Evolutionary conservation across 371 early-diverging fungal genomes (phyloP), one percentile per base, ranked within the genome.

Genomic region (Mucor circinelloides): DNA sequence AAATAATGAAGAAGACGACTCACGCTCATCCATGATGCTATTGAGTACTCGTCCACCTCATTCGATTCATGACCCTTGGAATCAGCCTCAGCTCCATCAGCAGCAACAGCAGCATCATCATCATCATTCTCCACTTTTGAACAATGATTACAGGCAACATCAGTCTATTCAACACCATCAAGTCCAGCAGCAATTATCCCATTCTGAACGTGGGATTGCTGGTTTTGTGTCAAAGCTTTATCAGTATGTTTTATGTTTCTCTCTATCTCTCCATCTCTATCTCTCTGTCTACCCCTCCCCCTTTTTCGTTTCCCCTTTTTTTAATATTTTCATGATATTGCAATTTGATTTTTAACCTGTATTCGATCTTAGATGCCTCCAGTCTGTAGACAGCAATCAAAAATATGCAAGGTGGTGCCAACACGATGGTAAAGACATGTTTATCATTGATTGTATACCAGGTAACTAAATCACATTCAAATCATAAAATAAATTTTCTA

Each of bases 191-290:
- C 31, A 5, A 48, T 21, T 32, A 2, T 46, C 66, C n/a, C 60
- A 58, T 34, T 62, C 77, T 12, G 80, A 80, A 55, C 77, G 82
- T 32, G 82, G 79, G 28, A 76, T 82, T 69, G 82, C 82, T 28
- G 79, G 79, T 34, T 82, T 82, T 63, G 83, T 82, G 31, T 78
- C 83, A 21, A 82, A 82, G 68, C 70, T 82, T 15, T 82, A 82
- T 57, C 78, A 79, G 80, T 82, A 78, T 48, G 65, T 9, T 40
- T 30, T n/a, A 46, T 55, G 59, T 66, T 15, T 60, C 59, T 1
- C 10, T 58, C 6, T 30, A 3, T 30, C 6, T 36, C 12, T 36
- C 4, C 13, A 6, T 34, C 8, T 34, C 34, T 34, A 6, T 34
- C 34, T 34, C 8, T 2, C 34, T 13, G n/a, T 23, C 48, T 44